Percentiles rank a stretch among this genome's conserved stretches.
These are phyloP conservation scores for Elymus sibiricus DNA, from an alignment of 176 grass and related monocot genomes.

Conservation along the genomic window DNA sequence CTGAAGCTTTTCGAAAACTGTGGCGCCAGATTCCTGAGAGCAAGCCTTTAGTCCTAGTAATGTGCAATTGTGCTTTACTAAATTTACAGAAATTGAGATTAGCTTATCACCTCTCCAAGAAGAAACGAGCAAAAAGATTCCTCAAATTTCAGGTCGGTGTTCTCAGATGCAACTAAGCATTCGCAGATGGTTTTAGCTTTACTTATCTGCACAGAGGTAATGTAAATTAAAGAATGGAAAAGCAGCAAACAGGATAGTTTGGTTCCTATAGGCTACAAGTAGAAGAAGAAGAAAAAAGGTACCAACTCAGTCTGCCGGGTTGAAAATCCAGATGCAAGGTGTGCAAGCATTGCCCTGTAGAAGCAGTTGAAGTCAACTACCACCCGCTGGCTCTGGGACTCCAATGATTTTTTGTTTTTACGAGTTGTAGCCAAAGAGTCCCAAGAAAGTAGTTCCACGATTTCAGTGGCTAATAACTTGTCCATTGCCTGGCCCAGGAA, in stretches of 20 bases:
- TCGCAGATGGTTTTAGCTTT: constrained; percentile 90
- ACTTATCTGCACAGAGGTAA: constrained; percentile 55
- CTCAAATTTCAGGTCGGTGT: constrained; percentile 81
- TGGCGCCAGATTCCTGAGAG: constrained; percentile 60
- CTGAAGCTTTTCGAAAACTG: constrained; percentile 77
- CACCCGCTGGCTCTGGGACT: constrained; percentile 79
- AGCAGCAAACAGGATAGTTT: background rate
- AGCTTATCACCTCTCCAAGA: constrained; percentile 81
- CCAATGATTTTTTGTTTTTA: constrained; percentile 85
- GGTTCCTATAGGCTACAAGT: background rate
- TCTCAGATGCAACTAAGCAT: constrained; percentile 78
- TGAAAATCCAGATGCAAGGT: constrained; percentile 86
- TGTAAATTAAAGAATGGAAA: constrained; percentile 7
- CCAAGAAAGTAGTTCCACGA: constrained; percentile 90
- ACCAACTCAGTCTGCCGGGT: constrained; percentile 81
- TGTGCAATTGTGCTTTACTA: constrained; percentile 12
- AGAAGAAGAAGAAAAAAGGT: constrained; percentile 24
- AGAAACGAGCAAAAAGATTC: constrained; percentile 87
- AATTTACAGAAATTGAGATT: constrained; percentile 6
- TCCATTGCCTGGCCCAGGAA: constrained; percentile 81
- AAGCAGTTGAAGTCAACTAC: constrained; percentile 89
- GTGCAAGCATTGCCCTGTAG: constrained; percentile 68
- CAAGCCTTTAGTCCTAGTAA: constrained; percentile 29
- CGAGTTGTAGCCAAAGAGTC: constrained; percentile 71
- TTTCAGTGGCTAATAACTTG: constrained; percentile 75